phyloP scores from a whole-genome alignment of 768 basidiomycete species.

The Atractiella rhizophila region DNA sequence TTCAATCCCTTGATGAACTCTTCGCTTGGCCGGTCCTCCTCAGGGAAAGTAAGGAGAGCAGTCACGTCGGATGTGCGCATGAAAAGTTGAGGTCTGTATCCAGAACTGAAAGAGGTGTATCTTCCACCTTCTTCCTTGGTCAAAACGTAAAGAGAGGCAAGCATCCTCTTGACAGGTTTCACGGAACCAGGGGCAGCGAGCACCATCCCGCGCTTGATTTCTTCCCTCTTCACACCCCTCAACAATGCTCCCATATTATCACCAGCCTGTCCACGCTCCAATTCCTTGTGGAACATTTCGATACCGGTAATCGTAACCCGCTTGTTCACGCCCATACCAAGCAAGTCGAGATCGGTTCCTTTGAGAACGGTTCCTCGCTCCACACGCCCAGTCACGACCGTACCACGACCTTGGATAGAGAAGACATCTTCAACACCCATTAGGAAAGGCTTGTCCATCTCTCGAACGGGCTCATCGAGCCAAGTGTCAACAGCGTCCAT shows the following conservation, averaged over 20 bases:
- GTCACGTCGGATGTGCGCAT: constrained; percentile 88
- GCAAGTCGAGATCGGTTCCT: constrained; percentile 74
- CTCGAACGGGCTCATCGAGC: constrained; percentile 82
- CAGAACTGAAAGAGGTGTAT: constrained; percentile 48
- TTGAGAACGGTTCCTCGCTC: constrained; percentile 80
- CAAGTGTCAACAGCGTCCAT: constrained; percentile 70
- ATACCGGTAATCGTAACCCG: constrained; percentile 87
- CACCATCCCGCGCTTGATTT: constrained; percentile 77
- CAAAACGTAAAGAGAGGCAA: constrained; percentile 69
- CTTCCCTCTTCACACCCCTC: constrained; percentile 90
- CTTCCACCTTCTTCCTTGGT: constrained; percentile 55
- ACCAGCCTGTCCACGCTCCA: constrained; percentile 89
- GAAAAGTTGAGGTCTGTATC: constrained; percentile 82
- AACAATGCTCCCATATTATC: constrained; percentile 98
- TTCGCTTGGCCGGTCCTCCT: constrained; percentile 49
- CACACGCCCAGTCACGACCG: constrained; percentile 83
- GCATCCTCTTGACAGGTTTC: constrained; percentile 82
- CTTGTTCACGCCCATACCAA: constrained; percentile 53
- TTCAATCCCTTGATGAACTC: too few relatives aligned
- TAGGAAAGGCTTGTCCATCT: constrained; percentile 92
- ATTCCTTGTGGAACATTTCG: constrained; percentile 99
- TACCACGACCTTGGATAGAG: constrained; percentile 94
- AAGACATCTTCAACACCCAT: constrained; percentile 90
- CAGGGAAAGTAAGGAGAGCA: constrained; percentile 56
- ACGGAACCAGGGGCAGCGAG: constrained; percentile 68